A percentile compares a stretch with the other conserved stretches of the same genome.
Conservation (phyloP, 345 rosid genomes). For the Lepidium sativum region DNA sequence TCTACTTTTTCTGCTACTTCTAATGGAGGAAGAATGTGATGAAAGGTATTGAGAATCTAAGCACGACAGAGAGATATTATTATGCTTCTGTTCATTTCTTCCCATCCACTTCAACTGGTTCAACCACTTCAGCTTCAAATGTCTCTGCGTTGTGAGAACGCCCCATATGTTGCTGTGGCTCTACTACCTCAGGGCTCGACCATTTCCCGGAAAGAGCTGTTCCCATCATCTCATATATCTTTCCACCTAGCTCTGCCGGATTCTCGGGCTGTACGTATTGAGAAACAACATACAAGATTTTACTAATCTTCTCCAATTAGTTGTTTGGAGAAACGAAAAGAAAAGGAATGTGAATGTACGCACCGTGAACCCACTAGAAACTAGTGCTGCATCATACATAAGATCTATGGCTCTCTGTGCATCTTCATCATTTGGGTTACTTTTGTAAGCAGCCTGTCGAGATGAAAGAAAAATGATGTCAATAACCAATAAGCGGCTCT, state of each 20-base stretch:
- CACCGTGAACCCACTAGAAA: constrained; percentile 93
- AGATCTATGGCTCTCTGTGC: constrained; percentile 86
- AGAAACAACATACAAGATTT: background rate
- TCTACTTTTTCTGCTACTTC: constrained; percentile 2
- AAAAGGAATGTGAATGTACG: background rate
- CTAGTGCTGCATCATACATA: constrained; percentile 79
- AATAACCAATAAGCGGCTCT: background rate
- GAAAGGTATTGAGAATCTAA: background rate
- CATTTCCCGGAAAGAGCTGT: constrained; percentile 77
- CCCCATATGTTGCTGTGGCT: constrained; percentile 16
- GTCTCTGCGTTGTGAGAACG: constrained; percentile 29
- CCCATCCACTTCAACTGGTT: constrained; percentile 53
- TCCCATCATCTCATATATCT: constrained; percentile 97
- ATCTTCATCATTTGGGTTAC: constrained; percentile 64
- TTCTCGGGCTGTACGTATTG: constrained; percentile 62
- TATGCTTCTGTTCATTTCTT: constrained; percentile 43
- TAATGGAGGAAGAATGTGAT: background rate
- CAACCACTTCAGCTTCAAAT: constrained; percentile 72
- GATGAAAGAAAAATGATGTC: background rate
- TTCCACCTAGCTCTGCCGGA: constrained; percentile 90
- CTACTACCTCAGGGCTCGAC: constrained; percentile 38
- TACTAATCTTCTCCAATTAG: background rate
- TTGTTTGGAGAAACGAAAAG: background rate
- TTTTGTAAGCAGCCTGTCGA: constrained; percentile 66
- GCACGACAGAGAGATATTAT: background rate